Conservation (phyloP, 306 rosid species). For the Quercus cerris region DNA sequence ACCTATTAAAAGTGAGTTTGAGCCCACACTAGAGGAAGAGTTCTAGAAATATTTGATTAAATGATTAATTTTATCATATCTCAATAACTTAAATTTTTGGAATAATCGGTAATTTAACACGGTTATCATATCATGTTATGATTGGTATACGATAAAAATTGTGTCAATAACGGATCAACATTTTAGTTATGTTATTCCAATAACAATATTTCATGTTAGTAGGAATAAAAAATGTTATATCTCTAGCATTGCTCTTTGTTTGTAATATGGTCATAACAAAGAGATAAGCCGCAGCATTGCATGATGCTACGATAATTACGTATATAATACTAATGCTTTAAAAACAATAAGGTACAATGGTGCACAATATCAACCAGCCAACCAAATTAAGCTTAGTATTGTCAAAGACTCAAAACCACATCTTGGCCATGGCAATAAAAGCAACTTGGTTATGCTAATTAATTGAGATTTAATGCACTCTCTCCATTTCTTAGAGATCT, state of each 20-base stretch:
- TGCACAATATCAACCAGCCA: not conserved
- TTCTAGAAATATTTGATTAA: no score
- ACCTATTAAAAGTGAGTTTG: no score
- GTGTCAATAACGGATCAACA: no score
- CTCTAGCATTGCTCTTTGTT: not conserved
- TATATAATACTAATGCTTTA: not conserved
- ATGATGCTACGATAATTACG: not conserved
- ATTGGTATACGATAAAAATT: no score
- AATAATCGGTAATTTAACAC: no score
- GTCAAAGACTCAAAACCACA: not conserved
- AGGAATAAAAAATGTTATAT: no score
- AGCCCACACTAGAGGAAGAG: accelerated
- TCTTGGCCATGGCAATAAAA: constrained; percentile 13
- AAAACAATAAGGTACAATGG: not conserved
- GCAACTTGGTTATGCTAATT: constrained; percentile 20
- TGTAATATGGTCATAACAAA: not conserved
- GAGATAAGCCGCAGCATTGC: not conserved
- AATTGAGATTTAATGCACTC: constrained; percentile 32
- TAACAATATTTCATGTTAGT: no score
- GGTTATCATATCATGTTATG: no score
- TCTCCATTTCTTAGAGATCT: constrained; percentile 19
- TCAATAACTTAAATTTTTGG: no score
- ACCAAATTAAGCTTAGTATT: constrained; percentile 10
- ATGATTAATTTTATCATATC: no score
- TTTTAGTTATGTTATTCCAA: no score